Base-by-base conservation (phyloP, 768 basidiomycete genomes). In the Leccinellum luteum region DNA sequence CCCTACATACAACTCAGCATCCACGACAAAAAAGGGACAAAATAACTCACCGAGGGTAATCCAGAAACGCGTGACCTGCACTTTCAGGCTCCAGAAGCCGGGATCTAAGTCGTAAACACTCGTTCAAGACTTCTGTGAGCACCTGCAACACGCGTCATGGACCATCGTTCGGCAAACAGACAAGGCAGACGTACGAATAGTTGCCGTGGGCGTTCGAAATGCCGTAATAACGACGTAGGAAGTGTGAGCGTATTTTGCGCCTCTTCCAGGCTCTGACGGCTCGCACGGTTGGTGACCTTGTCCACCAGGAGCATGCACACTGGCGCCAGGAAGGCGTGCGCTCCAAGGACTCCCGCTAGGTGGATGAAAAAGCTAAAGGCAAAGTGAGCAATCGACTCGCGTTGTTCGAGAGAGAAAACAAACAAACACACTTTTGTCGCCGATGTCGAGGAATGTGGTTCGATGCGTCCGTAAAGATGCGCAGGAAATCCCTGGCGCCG, bases 371-470 rank as follows among this genome's bases (percentile, higher is more conserved):
- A 96, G 55, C 93, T 95, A 59, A 5, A 12, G 1, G 32, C 21
- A 17, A 27, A 1, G 27, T 68, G 23, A 69, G 58, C 23, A 48
- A 54, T 44, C 43, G 13, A 19, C 6, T 27, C 19, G 1, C 30
- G 7, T 27, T 9, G 38, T 30, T n/a, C 21, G 47, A 30, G 31
- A 31, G n/a, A 30, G 4, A 23, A 2, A n/a, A 62, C n/a, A 53
- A 17, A 75, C 85, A 30, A 9, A 75, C 85, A 28, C 10, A 95
- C 94, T 87, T 89, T 55, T 89, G 86, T 47, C 93, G 89, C 23
- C 97, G 87, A 72, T 99, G 96, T 4, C 91, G 86, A 15, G 97
- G 97, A 56, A 99, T 84, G 64, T 98, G 91, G 56, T 84, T 86
- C 4, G 90, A 85, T 12, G 97, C 96, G 69, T 97, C 95, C 0